Evolutionary conservation across 2,329 filamentous ascomycete species (phyloP).

Genomic region (Diaporthe eres): DNA sequence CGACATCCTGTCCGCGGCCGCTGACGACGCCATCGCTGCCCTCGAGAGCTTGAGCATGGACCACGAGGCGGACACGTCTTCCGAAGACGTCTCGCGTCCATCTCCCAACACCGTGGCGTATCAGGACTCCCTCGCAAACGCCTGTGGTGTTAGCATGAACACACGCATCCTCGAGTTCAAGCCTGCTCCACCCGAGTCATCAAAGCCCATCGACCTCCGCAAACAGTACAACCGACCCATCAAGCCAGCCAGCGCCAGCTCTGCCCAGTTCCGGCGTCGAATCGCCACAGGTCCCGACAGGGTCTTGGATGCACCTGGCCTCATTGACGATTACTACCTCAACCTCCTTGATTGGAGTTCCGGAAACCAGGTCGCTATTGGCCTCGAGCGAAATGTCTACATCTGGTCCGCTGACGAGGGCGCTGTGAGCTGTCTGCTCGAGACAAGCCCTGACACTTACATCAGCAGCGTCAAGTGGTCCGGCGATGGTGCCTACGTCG

Average conservation of each 20-base stretch:
- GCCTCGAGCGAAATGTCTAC: conserved; percentile 96
- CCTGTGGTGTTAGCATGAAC: conserved; percentile 93
- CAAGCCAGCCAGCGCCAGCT: conserved; percentile 79
- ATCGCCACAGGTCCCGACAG: conserved; percentile 96
- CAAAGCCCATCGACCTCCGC: conserved; percentile 96
- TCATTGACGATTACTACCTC: conserved; percentile 99
- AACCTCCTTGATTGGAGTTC: conserved; percentile 99
- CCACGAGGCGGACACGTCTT: conserved; percentile 73
- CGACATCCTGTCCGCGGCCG: conserved; percentile 80
- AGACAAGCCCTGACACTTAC: conserved; percentile 92
- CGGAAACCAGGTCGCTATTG: conserved; percentile 97
- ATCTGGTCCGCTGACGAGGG: conserved; percentile 98
- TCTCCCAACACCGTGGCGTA: conserved; percentile 92
- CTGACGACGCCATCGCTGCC: conserved; percentile 84
- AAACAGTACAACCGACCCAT: conserved; percentile 98
- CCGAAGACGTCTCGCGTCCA: conserved; percentile 75
- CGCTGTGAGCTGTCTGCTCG: conserved; percentile 87
- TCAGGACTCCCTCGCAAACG: conserved; percentile 89
- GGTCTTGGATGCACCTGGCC: conserved; percentile 93
- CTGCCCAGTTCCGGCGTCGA: conserved; percentile 90
- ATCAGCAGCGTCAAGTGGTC: conserved; percentile 99
- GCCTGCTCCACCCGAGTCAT: conserved; percentile 97
- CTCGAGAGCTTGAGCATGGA: conserved; percentile 86
- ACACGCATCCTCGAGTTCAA: conserved; percentile 98
- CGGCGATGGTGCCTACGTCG: conserved; percentile 94